Evolutionary conservation across 2,329 filamentous ascomycete species (phyloP), one percentile per base, ranked within the genome.

Genomic region (Magnaporthales sp.): DNA sequence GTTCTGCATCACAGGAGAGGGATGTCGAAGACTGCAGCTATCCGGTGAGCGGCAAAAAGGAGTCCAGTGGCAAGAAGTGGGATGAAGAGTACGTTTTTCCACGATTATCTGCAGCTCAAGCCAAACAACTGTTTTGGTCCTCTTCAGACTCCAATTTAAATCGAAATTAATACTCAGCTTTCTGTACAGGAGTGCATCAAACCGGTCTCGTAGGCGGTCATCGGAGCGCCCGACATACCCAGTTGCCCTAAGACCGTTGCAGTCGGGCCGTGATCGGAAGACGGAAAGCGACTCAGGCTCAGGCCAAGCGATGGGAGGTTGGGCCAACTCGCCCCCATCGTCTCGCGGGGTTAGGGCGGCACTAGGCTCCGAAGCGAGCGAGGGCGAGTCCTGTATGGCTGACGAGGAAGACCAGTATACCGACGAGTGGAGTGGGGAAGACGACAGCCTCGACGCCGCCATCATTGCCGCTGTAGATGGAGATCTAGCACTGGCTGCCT

Each of bases 401-500:
- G 68, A 60, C 2, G 66, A 67, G 7, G 67, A 71, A 4, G 68
- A 69, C 19, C 67, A 70, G 1, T 66, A 72, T 10, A 69, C 70
- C 29, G 69, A 70, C 27, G 70, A 70, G 29, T 71, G 70, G 69
- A 70, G 70, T 8, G 69, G 68, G 5, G 68, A 71, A 26, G 68
- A 71, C 27, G 72, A 70, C 31, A 71, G 70, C 15, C 62, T 74
- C 11, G 72, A 74, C 56, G 69, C 67, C 1, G 67, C 70, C 8
- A 68, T 74, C 13, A 70, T 73, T 60, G 69, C 70, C 1, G 71
- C 70, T 0, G 68, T 73, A 7, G 69, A 70, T 29, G 70, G 71
- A 3, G 70, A 74, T 29, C 64, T 72, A 15, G 67, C 65, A 4
- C 69, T 74, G 2, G 72, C 72, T 1, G 71, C 71, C 0, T 70